phyloP scores from a whole-genome alignment of 2,329 filamentous ascomycete species.

The Ilyonectria mors-panacis region DNA sequence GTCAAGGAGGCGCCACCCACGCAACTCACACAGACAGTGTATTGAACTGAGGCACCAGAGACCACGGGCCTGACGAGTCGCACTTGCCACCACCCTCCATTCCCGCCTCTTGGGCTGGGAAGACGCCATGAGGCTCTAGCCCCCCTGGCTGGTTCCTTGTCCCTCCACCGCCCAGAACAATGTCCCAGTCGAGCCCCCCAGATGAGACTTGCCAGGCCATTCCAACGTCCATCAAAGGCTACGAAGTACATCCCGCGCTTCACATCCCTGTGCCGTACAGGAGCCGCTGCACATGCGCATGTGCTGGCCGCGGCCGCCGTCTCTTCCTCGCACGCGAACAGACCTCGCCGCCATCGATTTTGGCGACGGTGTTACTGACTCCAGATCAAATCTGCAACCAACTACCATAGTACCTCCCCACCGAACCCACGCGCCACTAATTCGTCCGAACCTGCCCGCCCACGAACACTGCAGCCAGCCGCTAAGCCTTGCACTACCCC shows the following conservation, averaged over 20 bases:
- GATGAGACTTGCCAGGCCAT: slow-evolving; percentile 14
- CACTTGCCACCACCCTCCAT: slow-evolving; percentile 1
- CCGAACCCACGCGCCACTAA: slow-evolving; percentile 34
- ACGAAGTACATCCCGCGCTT: slow-evolving; percentile 8
- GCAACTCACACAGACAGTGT: slow-evolving; percentile 8
- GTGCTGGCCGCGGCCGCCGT: slow-evolving; percentile 8
- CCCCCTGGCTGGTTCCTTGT: slow-evolving; percentile 11
- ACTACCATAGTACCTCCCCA: slow-evolving; percentile 24
- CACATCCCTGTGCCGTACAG: slow-evolving; percentile 24
- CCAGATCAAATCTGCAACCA: slow-evolving; percentile 38
- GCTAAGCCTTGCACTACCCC: slow-evolving; percentile 35
- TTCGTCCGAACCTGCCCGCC: slow-evolving; percentile 29
- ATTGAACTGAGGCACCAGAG: slow-evolving; percentile 20
- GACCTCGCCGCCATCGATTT: slow-evolving; percentile 28
- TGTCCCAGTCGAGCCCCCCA: neutral
- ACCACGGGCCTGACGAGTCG: slow-evolving; percentile 16
- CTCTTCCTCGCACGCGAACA: slow-evolving; percentile 15
- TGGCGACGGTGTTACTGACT: slow-evolving; percentile 33
- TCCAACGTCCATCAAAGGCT: neutral
- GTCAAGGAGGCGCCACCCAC: slow-evolving; percentile 24
- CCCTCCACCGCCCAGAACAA: slow-evolving; percentile 12
- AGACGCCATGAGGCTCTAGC: slow-evolving; percentile 10
- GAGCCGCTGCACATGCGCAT: slow-evolving; percentile 24
- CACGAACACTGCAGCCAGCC: slow-evolving; percentile 31
- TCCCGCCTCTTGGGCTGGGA: slow-evolving; percentile 5